A percentile compares a stretch with the other conserved stretches of the same genome.
phyloP scores from a whole-genome alignment of 371 early-diverging fungal species.

The Thermomucor indicae-seudaticae region DNA sequence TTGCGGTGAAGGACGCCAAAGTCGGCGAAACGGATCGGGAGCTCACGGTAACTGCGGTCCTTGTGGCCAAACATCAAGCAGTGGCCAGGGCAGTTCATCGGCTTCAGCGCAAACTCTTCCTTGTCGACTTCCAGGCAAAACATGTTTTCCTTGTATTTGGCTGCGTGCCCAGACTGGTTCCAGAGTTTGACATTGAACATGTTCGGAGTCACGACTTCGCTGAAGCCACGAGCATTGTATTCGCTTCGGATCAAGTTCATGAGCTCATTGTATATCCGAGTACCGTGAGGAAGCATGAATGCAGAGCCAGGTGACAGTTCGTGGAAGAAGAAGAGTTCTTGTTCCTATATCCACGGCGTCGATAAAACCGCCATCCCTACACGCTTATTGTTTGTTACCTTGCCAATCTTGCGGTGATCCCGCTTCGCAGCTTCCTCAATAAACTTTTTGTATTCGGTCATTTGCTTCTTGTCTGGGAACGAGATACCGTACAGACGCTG shows the following conservation, averaged over 20 bases:
- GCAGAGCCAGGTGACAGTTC: slow-evolving; percentile 95
- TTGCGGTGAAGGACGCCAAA: slow-evolving; percentile 99
- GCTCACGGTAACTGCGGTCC: slow-evolving; percentile 94
- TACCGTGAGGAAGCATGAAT: slow-evolving; percentile 98
- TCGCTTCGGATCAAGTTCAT: slow-evolving; percentile 82
- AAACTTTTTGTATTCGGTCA: slow-evolving; percentile 93
- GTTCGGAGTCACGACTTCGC: slow-evolving; percentile 97
- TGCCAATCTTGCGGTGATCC: slow-evolving; percentile 98
- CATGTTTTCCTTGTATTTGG: slow-evolving; percentile 99
- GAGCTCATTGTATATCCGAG: slow-evolving; percentile 94
- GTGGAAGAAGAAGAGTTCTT: slow-evolving; percentile 98
- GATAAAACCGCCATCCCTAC: background rate
- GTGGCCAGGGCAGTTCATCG: slow-evolving; percentile 99
- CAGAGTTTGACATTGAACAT: slow-evolving; percentile 96
- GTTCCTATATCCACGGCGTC: too few relatives aligned
- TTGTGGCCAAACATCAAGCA: slow-evolving; percentile 96
- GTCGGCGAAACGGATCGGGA: slow-evolving; percentile 98
- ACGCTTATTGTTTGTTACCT: slow-evolving; percentile 14
- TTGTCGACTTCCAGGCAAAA: slow-evolving; percentile 90
- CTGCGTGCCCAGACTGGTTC: slow-evolving; percentile 99
- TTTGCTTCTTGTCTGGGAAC: slow-evolving; percentile 96
- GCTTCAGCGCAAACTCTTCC: slow-evolving; percentile 95
- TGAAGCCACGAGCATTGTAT: slow-evolving; percentile 77
- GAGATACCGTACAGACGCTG: slow-evolving; percentile 99
- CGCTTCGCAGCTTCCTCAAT: slow-evolving; percentile 96